Evolutionary conservation across 257 asterid species (phyloP).

Genomic region (Lavandula angustifolia): DNA sequence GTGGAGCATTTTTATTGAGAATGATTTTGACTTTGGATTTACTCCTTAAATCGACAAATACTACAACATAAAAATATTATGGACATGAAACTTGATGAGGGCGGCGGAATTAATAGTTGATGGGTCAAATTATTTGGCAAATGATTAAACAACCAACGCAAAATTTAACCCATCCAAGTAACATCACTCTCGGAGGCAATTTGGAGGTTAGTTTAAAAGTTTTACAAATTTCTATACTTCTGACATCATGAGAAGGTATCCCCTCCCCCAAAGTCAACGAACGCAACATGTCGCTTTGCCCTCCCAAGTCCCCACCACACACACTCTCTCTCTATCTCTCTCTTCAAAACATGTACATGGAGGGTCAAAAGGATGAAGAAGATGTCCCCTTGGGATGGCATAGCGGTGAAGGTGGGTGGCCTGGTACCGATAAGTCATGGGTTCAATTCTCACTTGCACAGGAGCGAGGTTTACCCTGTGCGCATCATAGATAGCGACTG

Average conservation of each 20-base stretch:
- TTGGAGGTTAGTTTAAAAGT: too few species aligned
- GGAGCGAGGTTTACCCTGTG: too few species aligned
- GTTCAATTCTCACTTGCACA: too few species aligned
- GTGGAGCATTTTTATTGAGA: background rate
- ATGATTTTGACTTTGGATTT: background rate
- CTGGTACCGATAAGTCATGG: too few species aligned
- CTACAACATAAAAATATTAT: background rate
- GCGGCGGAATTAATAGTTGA: conserved; percentile 18
- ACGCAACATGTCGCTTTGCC: background rate
- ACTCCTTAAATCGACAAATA: too few species aligned
- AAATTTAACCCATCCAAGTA: conserved; percentile 3
- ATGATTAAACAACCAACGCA: background rate
- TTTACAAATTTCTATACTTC: background rate
- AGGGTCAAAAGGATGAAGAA: too few species aligned
- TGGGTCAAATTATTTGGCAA: background rate
- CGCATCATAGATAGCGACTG: too few species aligned
- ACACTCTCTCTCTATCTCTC: conserved; percentile 2
- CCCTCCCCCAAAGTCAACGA: conserved; percentile 34
- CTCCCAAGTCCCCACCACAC: background rate
- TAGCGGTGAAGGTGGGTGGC: too few species aligned
- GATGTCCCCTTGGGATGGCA: too few species aligned
- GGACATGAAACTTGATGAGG: background rate
- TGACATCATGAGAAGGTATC: conserved; percentile 37
- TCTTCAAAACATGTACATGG: conserved; percentile 10
- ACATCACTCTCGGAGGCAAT: conserved; percentile 5